Evolutionary conservation across 306 rosid species (phyloP).

Genomic region (Vigna nakashimae): DNA sequence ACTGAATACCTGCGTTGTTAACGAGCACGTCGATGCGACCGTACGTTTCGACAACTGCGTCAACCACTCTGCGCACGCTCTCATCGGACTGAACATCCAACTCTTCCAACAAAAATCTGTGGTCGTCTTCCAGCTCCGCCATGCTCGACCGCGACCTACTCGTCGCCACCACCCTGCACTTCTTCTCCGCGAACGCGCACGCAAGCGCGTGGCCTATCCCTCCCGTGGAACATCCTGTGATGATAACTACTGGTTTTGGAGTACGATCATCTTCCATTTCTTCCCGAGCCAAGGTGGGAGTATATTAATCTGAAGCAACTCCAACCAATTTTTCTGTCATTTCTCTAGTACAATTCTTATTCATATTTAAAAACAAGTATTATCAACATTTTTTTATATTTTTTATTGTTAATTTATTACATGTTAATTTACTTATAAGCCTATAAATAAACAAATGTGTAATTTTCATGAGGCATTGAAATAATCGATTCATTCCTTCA

Average conservation of each 20-base stretch:
- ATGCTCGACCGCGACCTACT: slow-evolving; percentile 63
- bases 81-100: slow-evolving; percentile 79
- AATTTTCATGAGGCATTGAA: too few relatives aligned
- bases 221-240: slow-evolving; percentile 74
- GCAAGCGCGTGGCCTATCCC: slow-evolving; percentile 87
- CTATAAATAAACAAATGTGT: too few relatives aligned
- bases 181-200: slow-evolving; percentile 67
- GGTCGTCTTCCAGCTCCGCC: slow-evolving; percentile 64
- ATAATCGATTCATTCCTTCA: too few relatives aligned
- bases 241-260: slow-evolving; percentile 61
- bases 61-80: slow-evolving; percentile 57
- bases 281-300: background rate
- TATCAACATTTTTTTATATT: too few relatives aligned
- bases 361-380: too few relatives aligned
- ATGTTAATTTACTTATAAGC: too few relatives aligned
- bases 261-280: background rate
- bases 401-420: too few relatives aligned
- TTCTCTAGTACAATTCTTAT: too few relatives aligned
- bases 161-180: slow-evolving; percentile 78
- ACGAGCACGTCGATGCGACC: slow-evolving; percentile 80
- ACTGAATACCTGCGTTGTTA: slow-evolving; percentile 85
- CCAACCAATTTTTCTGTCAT: too few relatives aligned
- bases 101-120: slow-evolving; percentile 65
- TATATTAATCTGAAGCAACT: too few relatives aligned
- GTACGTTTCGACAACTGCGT: slow-evolving; percentile 53